These are phyloP conservation scores for Melampsora abietis-canadensis DNA, from an alignment of 1,284 basidiomycete genomes.

Conservation along the genomic window DNA sequence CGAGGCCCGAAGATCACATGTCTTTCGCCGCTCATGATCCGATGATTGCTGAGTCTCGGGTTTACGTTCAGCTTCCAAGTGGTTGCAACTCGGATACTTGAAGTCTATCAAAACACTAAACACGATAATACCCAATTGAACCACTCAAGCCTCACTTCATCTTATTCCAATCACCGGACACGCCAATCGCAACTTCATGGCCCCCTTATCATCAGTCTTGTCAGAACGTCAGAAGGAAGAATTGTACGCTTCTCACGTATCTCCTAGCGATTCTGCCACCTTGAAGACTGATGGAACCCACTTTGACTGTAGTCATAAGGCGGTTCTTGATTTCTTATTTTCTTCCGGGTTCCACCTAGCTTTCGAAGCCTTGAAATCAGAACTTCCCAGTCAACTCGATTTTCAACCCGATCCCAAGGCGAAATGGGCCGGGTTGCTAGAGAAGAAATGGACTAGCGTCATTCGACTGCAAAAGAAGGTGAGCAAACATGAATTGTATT, in stretches of 20 bases:
- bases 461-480: constrained; percentile 91
- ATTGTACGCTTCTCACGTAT: constrained; percentile 59
- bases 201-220: constrained; percentile 53
- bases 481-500: constrained; percentile 45
- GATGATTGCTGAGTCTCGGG: too few species aligned
- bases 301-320: constrained; percentile 64
- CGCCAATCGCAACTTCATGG: constrained; percentile 1
- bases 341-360: constrained; percentile 64
- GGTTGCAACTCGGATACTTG: too few species aligned
- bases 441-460: constrained; percentile 93
- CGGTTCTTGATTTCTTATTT: constrained; percentile 78
- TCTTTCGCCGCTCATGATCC: too few species aligned
- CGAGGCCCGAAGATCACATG: too few species aligned
- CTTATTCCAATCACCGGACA: too few species aligned
- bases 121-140: too few species aligned
- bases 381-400: constrained; percentile 57
- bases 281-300: background rate
- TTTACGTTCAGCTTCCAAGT: too few species aligned
- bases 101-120: too few species aligned
- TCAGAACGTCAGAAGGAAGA: constrained; percentile 78
- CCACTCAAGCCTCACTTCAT: too few species aligned
- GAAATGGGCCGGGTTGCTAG: constrained; percentile 75
- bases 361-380: constrained; percentile 64
- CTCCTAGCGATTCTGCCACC: background rate
- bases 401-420: constrained; percentile 77